Base-by-base conservation (phyloP, 345 rosid species). In the Punica granatum region DNA sequence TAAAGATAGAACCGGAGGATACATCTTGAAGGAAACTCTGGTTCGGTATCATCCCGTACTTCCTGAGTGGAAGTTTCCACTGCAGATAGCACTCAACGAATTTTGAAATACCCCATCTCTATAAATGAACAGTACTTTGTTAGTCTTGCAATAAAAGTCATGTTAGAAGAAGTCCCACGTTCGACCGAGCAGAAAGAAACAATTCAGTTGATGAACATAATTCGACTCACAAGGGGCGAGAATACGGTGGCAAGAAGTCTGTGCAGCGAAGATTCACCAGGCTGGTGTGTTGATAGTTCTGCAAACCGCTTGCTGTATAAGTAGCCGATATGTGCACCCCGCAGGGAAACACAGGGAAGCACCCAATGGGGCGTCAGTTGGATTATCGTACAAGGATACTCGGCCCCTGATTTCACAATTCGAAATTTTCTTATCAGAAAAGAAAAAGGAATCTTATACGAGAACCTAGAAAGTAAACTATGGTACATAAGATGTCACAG, bases 281-380 rank as follows among this genome's bases (percentile, higher is more conserved):
- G 86, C 75, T 77, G 79, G 72, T 79, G 82, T 53, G 77, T n/a
- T 36, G 67, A 13, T 9, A 79, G 59, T 60, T 75, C 78, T 0
- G 78, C 54, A 4, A 82, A 79, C 30, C 82, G 84, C 53, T 61
- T 79, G 60, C 67, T 51, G 68, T 58, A 79, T 34, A 82, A 54
- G 59, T 53, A 39, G 16, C 70, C 78, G 7, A 79, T 0, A 23
- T 3, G 21, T 9, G 71, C 15, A 30, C 71, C 70, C 60, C 54
- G 48, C 19, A 56, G 5, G n/a, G 0, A 16, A 13, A 69, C 26
- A 28, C 34, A 0, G 1, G 75, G 69, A 5, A 66, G 25, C 28
- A 49, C 63, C 86, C 86, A 82, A 56, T 67, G 82, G 6, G 70
- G 70, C 9, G 61, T 80, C 66, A 71, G 73, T 41, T 70, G 69